A percentile compares a stretch with the other conserved stretches of the same genome.
phyloP scores from a whole-genome alignment of 1,139 yeast species.

The Yamadazyma dendronema region DNA sequence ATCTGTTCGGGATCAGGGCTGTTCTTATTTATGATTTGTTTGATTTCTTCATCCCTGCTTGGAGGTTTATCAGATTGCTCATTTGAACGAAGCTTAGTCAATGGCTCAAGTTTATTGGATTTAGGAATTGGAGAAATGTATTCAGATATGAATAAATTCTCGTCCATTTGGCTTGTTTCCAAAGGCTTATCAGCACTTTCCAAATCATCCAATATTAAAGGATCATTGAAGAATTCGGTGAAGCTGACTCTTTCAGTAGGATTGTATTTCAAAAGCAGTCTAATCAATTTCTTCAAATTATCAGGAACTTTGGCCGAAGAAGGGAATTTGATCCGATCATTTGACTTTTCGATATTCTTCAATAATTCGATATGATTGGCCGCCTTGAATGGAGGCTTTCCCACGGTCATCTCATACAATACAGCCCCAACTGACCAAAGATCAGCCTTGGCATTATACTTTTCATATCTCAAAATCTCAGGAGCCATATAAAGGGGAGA shows the following conservation, averaged over 20 bases:
- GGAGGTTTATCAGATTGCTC: neutral
- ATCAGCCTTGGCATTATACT: constrained; percentile 95
- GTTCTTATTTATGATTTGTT: constrained; percentile 39
- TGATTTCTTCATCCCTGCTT: constrained; percentile 45
- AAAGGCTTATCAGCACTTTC: constrained; percentile 54
- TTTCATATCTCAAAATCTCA: constrained; percentile 88
- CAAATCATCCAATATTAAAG: constrained; percentile 48
- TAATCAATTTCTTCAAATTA: constrained; percentile 66
- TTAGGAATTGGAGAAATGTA: constrained; percentile 47
- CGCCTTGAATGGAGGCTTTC: constrained; percentile 93
- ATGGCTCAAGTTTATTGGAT: constrained; percentile 12
- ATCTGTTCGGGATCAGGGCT: constrained; percentile 42
- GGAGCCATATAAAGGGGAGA: constrained; percentile 99
- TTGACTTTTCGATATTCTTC: constrained; percentile 77
- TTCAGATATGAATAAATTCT: constrained; percentile 79
- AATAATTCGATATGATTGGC: constrained; percentile 86
- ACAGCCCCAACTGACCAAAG: constrained; percentile 98
- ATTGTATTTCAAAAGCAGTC: constrained; percentile 73
- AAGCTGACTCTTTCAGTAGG: constrained; percentile 89
- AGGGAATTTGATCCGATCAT: constrained; percentile 78
- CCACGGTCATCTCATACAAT: constrained; percentile 89
- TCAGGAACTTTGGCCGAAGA: constrained; percentile 56
- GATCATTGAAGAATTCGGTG: constrained; percentile 76
- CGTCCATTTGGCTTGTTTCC: constrained; percentile 70
- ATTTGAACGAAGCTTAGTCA: constrained; percentile 7